Evolutionary conservation across 495 filamentous ascomycete species (phyloP).

Genomic region (Aspergillus affinis): DNA sequence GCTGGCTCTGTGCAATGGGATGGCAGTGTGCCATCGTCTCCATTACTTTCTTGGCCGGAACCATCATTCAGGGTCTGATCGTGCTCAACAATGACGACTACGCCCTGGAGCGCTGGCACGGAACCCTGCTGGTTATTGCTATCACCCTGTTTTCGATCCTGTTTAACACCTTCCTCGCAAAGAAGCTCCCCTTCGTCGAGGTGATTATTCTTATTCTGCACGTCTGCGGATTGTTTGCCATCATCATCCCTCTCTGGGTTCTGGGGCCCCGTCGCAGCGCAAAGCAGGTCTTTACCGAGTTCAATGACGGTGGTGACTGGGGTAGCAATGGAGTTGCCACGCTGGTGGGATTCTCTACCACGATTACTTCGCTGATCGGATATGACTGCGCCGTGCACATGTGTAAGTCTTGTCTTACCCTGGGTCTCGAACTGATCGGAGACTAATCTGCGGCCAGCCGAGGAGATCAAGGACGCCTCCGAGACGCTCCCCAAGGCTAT

Average conservation of each 20-base stretch:
- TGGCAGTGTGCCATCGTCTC: conserved; percentile 60
- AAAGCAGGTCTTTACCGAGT: conserved; percentile 52
- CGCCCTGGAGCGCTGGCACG: conserved; percentile 56
- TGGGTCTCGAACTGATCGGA: background rate
- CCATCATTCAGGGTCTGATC: conserved; percentile 59
- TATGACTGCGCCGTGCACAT: conserved; percentile 59
- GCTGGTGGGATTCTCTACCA: conserved; percentile 55
- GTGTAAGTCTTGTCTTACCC: conserved; percentile 33
- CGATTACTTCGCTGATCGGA: conserved; percentile 52
- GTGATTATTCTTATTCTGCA: conserved; percentile 61
- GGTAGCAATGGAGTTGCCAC: conserved; percentile 49
- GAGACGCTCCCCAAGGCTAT: conserved; percentile 54
- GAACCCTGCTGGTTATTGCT: conserved; percentile 56
- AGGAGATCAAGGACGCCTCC: conserved; percentile 57
- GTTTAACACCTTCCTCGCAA: conserved; percentile 57
- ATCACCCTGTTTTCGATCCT: conserved; percentile 48
- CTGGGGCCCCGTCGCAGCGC: conserved; percentile 47
- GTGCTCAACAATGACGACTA: conserved; percentile 50
- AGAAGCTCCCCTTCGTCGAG: conserved; percentile 58
- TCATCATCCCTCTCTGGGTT: conserved; percentile 58
- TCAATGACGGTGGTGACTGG: conserved; percentile 57
- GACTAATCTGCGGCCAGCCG: conserved; percentile 28
- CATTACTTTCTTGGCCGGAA: conserved; percentile 53
- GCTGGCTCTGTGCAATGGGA: conserved; percentile 60
- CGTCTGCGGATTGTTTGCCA: conserved; percentile 59